phyloP scores from a whole-genome alignment of 768 basidiomycete genomes.

The Termitomyces sp. region DNA sequence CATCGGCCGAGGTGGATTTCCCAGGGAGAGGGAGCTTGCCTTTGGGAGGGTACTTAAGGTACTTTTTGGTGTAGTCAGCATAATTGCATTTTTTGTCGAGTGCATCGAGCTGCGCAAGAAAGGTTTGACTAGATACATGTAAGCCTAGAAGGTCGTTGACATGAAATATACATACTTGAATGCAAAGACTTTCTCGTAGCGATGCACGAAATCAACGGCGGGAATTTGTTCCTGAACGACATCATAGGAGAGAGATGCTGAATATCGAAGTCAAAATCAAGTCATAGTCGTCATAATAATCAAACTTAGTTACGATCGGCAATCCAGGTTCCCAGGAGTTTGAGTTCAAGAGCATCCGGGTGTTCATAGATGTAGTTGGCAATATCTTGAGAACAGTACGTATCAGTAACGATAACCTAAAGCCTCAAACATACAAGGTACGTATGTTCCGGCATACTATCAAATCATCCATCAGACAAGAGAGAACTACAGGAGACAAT shows the following conservation, averaged over 20 bases:
- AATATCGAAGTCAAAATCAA: neutral
- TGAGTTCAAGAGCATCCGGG: slow-evolving; percentile 47
- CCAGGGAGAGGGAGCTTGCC: slow-evolving; percentile 67
- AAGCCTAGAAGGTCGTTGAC: neutral
- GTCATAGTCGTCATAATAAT: neutral
- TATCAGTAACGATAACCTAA: neutral
- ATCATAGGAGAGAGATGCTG: slow-evolving; percentile 59
- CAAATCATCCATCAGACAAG: too few species aligned
- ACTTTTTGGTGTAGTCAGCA: slow-evolving; percentile 54
- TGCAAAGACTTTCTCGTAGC: slow-evolving; percentile 65
- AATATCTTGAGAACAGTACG: slow-evolving; percentile 45
- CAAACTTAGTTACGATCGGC: slow-evolving; percentile 52
- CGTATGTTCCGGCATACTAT: slow-evolving; percentile 67
- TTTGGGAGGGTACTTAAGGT: slow-evolving; percentile 67
- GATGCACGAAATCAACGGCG: slow-evolving; percentile 70
- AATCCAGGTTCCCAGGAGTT: slow-evolving; percentile 70
- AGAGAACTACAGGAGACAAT: too few species aligned
- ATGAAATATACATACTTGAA: slow-evolving; percentile 56
- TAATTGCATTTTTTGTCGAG: slow-evolving; percentile 56
- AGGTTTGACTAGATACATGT: slow-evolving; percentile 61
- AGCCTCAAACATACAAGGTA: slow-evolving; percentile 44
- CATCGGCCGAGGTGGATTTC: slow-evolving; percentile 37
- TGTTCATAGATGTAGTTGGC: slow-evolving; percentile 72
- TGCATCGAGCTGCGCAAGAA: slow-evolving; percentile 54
- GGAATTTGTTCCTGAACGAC: slow-evolving; percentile 70